Base-by-base conservation (phyloP, 2,329 filamentous ascomycete genomes). In the Plectosphaerella cucumerina region DNA sequence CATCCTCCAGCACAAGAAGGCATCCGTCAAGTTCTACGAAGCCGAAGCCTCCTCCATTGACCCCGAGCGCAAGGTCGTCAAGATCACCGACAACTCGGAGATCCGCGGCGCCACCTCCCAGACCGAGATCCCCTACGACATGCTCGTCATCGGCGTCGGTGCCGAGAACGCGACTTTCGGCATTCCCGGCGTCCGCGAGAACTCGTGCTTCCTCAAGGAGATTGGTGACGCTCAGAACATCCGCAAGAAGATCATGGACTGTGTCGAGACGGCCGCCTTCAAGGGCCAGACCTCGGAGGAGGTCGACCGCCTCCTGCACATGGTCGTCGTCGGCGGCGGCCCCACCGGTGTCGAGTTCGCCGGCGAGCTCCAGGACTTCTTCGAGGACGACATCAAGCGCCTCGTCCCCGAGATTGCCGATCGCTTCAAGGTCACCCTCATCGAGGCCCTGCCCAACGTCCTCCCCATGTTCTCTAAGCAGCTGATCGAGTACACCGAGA, bases 181-280 rank as follows among this genome's bases (percentile, higher is more conserved):
- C 62, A 97, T 99, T 64, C 91, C 90, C 50, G 94, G 94, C 70
- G 94, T 99, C 51, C 86, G 85, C 60, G 94, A 99, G 74, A 77
- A 99, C 78, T 93, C 90, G 61, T 96, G 92, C 77, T 99, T 99
- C 82, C 75, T 99, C 68, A 99, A 99, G 81, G 95, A 99, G 76
- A 96, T 99, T 66, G 85, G 82, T 59, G 95, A 99, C 70, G 94
- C 94, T 52, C 94, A 99, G 74, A 83, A 84, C 65, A 99, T 99
- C 68, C 90, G 94, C 66, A 97, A 93, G 80, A 91, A 90, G 73
- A 97, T 99, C 73, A 99, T 99, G 94, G 94, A 99, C 76, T 99
- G 94, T 70, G 92, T 96, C 61, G 94, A 99, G 77, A 97, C 93
- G 34, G 94, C 94, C 48, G 93, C 90, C 56, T 97, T 99, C 86